A percentile compares a stretch with the other conserved stretches of the same genome.
These are phyloP conservation scores for Amanita muscaria DNA, from an alignment of 768 basidiomycete genomes.

Conservation along the genomic window DNA sequence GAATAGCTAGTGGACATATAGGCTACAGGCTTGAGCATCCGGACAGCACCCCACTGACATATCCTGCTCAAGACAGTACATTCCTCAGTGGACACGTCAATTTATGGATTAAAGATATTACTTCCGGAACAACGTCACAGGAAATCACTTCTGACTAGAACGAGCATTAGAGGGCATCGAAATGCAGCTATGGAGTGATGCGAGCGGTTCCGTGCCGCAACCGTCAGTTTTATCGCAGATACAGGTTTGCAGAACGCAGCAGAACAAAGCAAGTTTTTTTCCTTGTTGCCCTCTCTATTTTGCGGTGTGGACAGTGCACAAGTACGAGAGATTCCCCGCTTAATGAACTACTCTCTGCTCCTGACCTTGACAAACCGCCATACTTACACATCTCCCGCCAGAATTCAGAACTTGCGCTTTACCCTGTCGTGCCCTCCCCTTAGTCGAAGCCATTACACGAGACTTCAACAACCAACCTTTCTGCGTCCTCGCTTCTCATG, in stretches of 20 bases:
- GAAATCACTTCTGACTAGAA: slow-evolving; percentile 99
- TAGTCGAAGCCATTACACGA: slow-evolving; percentile 95
- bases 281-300: not conserved
- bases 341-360: slow-evolving; percentile 92
- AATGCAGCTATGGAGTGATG: slow-evolving; percentile 81
- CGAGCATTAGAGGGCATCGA: slow-evolving; percentile 91
- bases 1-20: not conserved
- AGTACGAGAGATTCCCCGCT: slow-evolving; percentile 99
- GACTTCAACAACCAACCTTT: slow-evolving; percentile 96
- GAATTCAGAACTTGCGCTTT: slow-evolving; percentile 91
- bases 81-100: slow-evolving; percentile 96
- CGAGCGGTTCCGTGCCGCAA: slow-evolving; percentile 93
- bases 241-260: slow-evolving; percentile 93
- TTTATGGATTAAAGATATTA: slow-evolving; percentile 94
- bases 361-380: slow-evolving; percentile 86
- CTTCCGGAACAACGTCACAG: slow-evolving; percentile 92
- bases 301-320: slow-evolving; percentile 61
- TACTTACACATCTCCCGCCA: slow-evolving; percentile 89
- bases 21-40: slow-evolving; percentile 36
- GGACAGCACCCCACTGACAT: slow-evolving; percentile 64
- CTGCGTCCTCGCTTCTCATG: slow-evolving; percentile 87
- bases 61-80: slow-evolving; percentile 77
- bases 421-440: slow-evolving; percentile 91
- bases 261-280: slow-evolving; percentile 57
- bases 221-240: slow-evolving; percentile 95